A percentile compares a stretch with the other conserved stretches of the same genome.
Evolutionary conservation across 305 asterid species (phyloP).

Genomic region (Caryopteris hybrid): DNA sequence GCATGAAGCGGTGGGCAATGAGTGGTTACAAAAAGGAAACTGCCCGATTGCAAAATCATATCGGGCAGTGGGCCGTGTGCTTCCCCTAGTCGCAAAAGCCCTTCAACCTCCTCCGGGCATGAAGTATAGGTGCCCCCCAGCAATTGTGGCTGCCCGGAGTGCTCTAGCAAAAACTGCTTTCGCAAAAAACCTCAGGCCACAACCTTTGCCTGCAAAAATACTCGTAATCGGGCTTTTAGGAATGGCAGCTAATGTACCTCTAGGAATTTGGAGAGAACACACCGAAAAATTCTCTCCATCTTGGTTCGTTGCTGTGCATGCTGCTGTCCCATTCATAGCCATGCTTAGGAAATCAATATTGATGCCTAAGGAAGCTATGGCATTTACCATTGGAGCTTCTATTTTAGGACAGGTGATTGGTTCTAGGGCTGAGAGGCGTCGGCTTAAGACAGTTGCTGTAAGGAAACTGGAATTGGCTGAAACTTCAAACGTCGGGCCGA

Average conservation of each 20-base stretch:
- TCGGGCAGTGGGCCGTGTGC: conserved; percentile 58
- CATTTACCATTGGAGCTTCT: conserved; percentile 62
- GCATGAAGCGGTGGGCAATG: conserved; percentile 70
- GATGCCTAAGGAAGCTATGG: conserved; percentile 78
- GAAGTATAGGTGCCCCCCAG: conserved; percentile 60
- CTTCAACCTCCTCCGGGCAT: conserved; percentile 73
- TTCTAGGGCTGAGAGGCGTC: conserved; percentile 62
- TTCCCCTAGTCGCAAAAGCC: conserved; percentile 78
- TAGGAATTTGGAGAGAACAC: conserved; percentile 75
- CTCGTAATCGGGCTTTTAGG: conserved; percentile 58
- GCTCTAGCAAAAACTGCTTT: conserved; percentile 65
- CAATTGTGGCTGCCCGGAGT: conserved; percentile 57
- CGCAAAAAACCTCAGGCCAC: conserved; percentile 71
- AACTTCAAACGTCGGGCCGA: conserved; percentile 14
- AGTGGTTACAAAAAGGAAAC: conserved; percentile 76
- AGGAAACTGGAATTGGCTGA: conserved; percentile 21
- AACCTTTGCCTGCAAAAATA: conserved; percentile 59
- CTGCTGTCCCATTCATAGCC: conserved; percentile 69
- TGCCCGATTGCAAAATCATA: conserved; percentile 87
- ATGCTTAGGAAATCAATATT: conserved; percentile 61
- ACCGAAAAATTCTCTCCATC: conserved; percentile 57
- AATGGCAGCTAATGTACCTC: conserved; percentile 70
- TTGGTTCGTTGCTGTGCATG: conserved; percentile 70
- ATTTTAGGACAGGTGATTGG: conserved; percentile 74
- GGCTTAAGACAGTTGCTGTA: conserved; percentile 38